Percentiles rank a stretch among this genome's conserved stretches.
Conservation (phyloP, 305 asterid genomes). For the Ilex paraguariensis region DNA sequence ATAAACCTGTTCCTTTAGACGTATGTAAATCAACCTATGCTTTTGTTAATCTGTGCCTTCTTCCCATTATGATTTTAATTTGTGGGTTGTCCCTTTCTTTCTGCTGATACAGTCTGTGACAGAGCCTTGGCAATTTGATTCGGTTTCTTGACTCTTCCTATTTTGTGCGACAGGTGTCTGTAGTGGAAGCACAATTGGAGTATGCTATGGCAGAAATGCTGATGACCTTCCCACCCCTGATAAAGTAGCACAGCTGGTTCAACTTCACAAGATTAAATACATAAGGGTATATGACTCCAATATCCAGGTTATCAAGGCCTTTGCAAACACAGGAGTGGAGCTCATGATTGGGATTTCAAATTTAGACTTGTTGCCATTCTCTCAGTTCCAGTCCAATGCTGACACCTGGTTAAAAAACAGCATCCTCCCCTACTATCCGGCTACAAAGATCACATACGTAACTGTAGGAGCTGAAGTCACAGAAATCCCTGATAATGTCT, state of each 20-base stretch:
- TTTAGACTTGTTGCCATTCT: conserved; percentile 71
- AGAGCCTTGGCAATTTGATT: too few species aligned
- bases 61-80: too few species aligned
- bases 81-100: too few species aligned
- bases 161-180: conserved; percentile 41
- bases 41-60: too few species aligned
- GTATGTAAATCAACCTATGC: too few species aligned
- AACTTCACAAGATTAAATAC: conserved; percentile 60
- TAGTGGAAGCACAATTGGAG: conserved; percentile 62
- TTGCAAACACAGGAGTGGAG: conserved; percentile 82
- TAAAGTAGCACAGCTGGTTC: conserved; percentile 78
- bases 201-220: conserved; percentile 95
- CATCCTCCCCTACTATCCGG: conserved; percentile 87
- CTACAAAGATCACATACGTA: conserved; percentile 66
- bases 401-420: conserved; percentile 85
- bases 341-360: conserved; percentile 87
- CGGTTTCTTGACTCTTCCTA: too few species aligned
- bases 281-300: conserved; percentile 86
- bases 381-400: conserved; percentile 91
- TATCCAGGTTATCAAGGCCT: conserved; percentile 87
- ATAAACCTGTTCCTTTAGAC: too few species aligned
- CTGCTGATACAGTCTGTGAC: too few species aligned
- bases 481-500: conserved; percentile 62
- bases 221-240: conserved; percentile 97
- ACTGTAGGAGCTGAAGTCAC: conserved; percentile 96